phyloP scores from a whole-genome alignment of 192 early-diverging fungal species.

The Coemansia sp. region DNA sequence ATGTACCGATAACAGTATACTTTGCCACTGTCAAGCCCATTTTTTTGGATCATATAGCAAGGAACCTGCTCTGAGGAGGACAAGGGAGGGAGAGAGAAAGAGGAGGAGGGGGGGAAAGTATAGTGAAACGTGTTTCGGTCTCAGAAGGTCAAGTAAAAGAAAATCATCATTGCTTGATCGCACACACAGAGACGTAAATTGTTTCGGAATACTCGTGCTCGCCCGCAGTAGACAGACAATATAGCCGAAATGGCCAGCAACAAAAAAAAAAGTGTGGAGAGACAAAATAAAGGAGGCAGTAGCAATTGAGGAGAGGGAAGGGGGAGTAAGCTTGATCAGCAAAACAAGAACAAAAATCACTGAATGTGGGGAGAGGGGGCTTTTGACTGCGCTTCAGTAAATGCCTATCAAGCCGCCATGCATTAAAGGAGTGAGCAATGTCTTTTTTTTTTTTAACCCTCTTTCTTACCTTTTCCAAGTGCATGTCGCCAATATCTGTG shows the following conservation, averaged over 20 bases:
- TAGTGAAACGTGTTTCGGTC: conserved; percentile 10
- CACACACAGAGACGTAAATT: not conserved
- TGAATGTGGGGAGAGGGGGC: not conserved
- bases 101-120: too few relatives aligned
- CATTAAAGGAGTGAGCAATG: not conserved
- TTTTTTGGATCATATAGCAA: not conserved
- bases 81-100: too few relatives aligned
- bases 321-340: not conserved
- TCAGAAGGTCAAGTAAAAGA: not conserved
- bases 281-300: not conserved
- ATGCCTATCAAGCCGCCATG: not conserved
- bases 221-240: not conserved
- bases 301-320: not conserved
- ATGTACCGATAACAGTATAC: not conserved
- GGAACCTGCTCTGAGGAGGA: not conserved
- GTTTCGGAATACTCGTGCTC: not conserved
- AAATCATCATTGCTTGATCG: not conserved
- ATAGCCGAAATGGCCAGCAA: too few relatives aligned
- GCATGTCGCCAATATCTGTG: conserved; percentile 25
- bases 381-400: conserved; percentile 5
- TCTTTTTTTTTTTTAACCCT: too few relatives aligned
- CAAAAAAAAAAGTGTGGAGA: conserved; percentile 8
- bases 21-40: not conserved
- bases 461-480: conserved; percentile 47
- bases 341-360: not conserved